Evolutionary conservation across 148 eudicot genomes (phyloP).

Genomic region (Euryodendron excelsum): DNA sequence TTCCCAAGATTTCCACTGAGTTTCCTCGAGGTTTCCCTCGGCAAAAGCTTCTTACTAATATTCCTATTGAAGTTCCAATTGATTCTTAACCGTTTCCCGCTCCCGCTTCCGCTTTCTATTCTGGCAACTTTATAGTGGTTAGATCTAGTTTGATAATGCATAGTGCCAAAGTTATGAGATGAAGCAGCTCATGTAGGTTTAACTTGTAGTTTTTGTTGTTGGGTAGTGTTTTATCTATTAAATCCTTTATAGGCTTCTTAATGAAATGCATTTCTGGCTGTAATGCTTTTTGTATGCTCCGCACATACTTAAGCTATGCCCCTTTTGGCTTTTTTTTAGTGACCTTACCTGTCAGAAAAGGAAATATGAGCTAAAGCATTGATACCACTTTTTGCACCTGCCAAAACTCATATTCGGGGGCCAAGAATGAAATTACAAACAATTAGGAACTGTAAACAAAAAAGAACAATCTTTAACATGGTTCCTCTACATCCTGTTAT

Average conservation of each 20-base stretch:
- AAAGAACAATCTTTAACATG: background rate
- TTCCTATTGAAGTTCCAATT: too few species aligned
- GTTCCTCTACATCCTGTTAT: background rate
- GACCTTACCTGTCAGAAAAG: background rate
- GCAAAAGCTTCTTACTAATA: too few species aligned
- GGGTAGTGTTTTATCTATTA: background rate
- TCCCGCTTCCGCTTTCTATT: too few species aligned
- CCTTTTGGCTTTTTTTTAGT: background rate
- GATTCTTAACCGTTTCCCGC: too few species aligned
- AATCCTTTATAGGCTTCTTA: background rate
- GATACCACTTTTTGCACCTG: background rate
- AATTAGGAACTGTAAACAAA: background rate
- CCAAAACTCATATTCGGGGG: background rate
- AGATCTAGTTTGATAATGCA: too few species aligned
- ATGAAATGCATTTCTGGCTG: background rate
- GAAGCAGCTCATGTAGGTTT: background rate
- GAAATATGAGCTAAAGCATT: background rate
- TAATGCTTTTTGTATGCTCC: background rate
- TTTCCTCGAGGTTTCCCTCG: too few species aligned
- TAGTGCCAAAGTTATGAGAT: constrained; percentile 2
- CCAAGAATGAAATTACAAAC: background rate
- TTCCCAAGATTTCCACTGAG: too few species aligned
- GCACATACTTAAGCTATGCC: background rate
- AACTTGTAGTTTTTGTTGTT: background rate
- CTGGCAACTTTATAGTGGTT: too few species aligned